Conservation (phyloP, 148 eudicot species). For the Cornus kousa region DNA sequence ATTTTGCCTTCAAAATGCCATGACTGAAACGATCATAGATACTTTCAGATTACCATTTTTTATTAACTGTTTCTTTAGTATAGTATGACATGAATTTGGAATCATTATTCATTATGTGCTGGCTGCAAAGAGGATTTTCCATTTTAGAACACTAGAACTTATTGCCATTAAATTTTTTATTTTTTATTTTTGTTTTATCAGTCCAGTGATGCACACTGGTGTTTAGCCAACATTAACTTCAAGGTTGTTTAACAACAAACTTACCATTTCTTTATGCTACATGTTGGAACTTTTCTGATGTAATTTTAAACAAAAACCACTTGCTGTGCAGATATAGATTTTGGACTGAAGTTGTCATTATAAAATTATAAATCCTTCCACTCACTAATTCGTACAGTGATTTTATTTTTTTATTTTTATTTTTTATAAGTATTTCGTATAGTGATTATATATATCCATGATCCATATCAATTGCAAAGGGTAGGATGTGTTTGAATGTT, state of each 20-base stretch:
- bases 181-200: background rate
- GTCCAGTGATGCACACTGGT: conserved; percentile 1
- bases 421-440: background rate
- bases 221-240: background rate
- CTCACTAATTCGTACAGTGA: background rate
- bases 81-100: background rate
- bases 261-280: background rate
- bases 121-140: conserved; percentile 1
- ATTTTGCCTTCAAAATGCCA: background rate
- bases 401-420: background rate
- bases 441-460: no score
- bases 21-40: background rate
- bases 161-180: background rate
- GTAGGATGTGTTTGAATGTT: background rate
- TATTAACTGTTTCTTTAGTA: background rate
- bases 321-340: background rate
- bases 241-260: background rate
- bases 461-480: background rate
- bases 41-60: background rate
- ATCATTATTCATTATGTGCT: background rate
- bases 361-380: background rate
- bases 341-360: background rate
- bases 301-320: background rate
- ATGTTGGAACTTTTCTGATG: background rate
- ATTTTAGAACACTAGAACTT: background rate